A percentile compares a stretch with the other conserved stretches of the same genome.
phyloP scores from a whole-genome alignment of 495 filamentous ascomycete species.

The Aspergillus sclerotiicarbonarius region DNA sequence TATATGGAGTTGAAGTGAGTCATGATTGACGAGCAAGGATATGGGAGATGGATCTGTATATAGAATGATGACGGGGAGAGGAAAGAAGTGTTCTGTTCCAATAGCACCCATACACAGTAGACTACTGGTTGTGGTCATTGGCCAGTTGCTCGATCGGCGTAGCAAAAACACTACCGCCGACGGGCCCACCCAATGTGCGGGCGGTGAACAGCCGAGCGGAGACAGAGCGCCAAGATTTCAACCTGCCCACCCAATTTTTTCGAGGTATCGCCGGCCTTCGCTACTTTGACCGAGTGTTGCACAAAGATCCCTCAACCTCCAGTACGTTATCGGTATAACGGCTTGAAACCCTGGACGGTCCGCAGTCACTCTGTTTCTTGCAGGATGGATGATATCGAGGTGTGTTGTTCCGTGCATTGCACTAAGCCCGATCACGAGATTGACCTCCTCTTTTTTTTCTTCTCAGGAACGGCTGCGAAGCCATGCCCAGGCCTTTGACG shows the following conservation, averaged over 20 bases:
- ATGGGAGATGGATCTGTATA: background rate
- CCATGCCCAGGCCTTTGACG: conserved; percentile 85
- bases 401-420: conserved; percentile 26
- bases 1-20: background rate
- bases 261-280: conserved; percentile 24
- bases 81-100: too few relatives aligned
- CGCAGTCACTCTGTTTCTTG: conserved; percentile 9
- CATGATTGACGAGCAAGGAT: background rate
- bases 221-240: conserved; percentile 41
- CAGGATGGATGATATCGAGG: conserved; percentile 49
- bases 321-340: conserved; percentile 11
- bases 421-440: conserved; percentile 13
- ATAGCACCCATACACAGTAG: too few relatives aligned
- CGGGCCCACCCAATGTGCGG: conserved; percentile 19
- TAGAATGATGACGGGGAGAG: background rate
- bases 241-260: conserved; percentile 42
- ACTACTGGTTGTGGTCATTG: background rate
- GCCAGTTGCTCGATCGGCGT: background rate
- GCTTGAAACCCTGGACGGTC: background rate
- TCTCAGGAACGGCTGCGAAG: conserved; percentile 74
- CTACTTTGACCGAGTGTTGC: conserved; percentile 16
- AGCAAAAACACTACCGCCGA: background rate
- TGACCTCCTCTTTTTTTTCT: conserved; percentile 24
- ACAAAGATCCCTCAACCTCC: conserved; percentile 14
- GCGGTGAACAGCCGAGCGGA: conserved; percentile 41